Percentiles rank a stretch among this genome's conserved stretches.
Evolutionary conservation across 768 basidiomycete genomes (phyloP).

Genomic region (Cytidiella melzeri): DNA sequence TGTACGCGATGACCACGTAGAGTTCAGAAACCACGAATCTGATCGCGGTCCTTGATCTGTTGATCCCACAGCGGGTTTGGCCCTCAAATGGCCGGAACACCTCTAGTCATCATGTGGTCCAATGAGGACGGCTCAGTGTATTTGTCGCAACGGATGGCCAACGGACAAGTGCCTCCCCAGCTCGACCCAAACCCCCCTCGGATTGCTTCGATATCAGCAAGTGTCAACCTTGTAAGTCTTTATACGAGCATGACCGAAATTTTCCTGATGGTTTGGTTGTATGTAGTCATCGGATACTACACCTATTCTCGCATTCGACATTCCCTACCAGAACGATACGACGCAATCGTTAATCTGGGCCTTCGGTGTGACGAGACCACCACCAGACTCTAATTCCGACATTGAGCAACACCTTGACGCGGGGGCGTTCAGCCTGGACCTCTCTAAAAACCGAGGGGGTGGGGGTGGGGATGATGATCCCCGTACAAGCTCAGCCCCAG

Average conservation of each 20-base stretch:
- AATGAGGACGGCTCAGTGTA: constrained; percentile 47
- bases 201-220: constrained; percentile 29
- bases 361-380: constrained; percentile 26
- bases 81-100: constrained; percentile 38
- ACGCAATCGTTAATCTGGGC: constrained; percentile 33
- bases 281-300: constrained; percentile 12
- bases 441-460: constrained; percentile 22
- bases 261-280: neutral
- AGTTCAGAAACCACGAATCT: neutral
- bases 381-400: constrained; percentile 23
- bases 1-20: constrained; percentile 31
- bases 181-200: constrained; percentile 40
- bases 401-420: constrained; percentile 32
- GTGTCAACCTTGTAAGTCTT: constrained; percentile 27
- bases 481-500: neutral
- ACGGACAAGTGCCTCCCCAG: constrained; percentile 41
- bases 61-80: constrained; percentile 39
- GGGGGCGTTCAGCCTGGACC: constrained; percentile 29
- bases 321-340: constrained; percentile 26
- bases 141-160: constrained; percentile 51
- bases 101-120: constrained; percentile 54
- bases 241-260: neutral
- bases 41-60: constrained; percentile 5
- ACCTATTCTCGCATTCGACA: constrained; percentile 28
- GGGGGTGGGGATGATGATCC: constrained; percentile 5